Evolutionary conservation across 2,329 filamentous ascomycete genomes (phyloP).

Genomic region (Aspergillus pseudotamarii): DNA sequence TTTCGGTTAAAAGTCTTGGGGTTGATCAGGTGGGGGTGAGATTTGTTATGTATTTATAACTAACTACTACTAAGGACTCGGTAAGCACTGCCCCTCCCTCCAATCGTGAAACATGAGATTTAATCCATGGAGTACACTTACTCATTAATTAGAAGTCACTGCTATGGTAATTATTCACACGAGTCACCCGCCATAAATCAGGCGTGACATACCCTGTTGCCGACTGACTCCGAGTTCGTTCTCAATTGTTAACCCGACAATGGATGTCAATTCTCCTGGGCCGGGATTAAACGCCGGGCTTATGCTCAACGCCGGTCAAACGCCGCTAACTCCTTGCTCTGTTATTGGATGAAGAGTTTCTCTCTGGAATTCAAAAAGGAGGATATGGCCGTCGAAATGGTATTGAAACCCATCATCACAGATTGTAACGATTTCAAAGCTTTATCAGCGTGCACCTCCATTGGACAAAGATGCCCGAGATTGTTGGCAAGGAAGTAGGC

Average conservation of each 20-base stretch:
- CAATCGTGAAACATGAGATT: background rate
- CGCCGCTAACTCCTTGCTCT: background rate
- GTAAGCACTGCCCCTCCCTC: background rate
- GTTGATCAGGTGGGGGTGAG: background rate
- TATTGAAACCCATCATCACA: background rate
- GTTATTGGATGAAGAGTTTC: background rate
- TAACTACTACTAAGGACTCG: too few relatives aligned
- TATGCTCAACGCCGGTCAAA: too few relatives aligned
- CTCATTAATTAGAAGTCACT: background rate
- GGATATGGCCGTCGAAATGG: background rate
- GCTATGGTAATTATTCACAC: background rate
- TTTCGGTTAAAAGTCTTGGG: too few relatives aligned
- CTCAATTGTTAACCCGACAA: too few relatives aligned
- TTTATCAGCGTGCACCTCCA: background rate
- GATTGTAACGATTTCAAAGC: background rate
- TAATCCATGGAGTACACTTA: background rate
- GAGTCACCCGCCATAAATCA: background rate
- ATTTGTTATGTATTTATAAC: background rate
- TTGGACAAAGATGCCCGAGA: conserved; percentile 1
- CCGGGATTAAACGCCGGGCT: too few relatives aligned
- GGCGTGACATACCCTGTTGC: too few relatives aligned
- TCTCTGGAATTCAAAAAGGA: background rate
- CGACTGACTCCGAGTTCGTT: background rate
- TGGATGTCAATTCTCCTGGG: too few relatives aligned
- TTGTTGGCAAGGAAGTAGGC: conserved; percentile 6